Conservation (phyloP, 129 eudicot species). For the Centella asiatica region DNA sequence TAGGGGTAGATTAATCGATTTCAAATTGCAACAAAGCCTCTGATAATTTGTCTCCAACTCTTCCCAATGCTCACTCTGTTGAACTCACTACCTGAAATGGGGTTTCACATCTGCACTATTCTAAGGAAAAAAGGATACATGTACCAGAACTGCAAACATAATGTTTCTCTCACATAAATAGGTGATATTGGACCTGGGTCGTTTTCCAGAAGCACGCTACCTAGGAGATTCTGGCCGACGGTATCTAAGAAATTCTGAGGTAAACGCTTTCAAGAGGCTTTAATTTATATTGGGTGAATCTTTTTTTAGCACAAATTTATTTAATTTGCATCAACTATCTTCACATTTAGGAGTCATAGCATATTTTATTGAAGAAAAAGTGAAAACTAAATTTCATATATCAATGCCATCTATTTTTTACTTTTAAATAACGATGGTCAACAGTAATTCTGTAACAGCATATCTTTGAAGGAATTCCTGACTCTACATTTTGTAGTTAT, state of each 20-base stretch:
- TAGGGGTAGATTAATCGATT: no score
- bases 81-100: no score
- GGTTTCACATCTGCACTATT: no score
- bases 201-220: slow-evolving; percentile 64
- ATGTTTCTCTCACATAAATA: slow-evolving; percentile 18
- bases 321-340: no score
- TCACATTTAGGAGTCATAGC: neutral
- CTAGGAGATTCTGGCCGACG: slow-evolving; percentile 43
- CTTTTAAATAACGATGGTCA: no score
- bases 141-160: slow-evolving; percentile 6
- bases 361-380: no score
- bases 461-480: neutral
- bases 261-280: slow-evolving; percentile 8
- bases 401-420: neutral
- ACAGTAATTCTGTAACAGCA: no score
- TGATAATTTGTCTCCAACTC: no score
- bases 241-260: slow-evolving; percentile 63
- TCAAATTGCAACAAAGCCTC: no score
- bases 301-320: neutral
- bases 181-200: slow-evolving; percentile 75
- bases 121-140: no score
- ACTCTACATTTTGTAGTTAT: neutral
- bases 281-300: neutral
- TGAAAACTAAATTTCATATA: no score
- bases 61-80: no score